Conservation (phyloP, 2,329 filamentous ascomycete species). For the Alternaria consortialis region DNA sequence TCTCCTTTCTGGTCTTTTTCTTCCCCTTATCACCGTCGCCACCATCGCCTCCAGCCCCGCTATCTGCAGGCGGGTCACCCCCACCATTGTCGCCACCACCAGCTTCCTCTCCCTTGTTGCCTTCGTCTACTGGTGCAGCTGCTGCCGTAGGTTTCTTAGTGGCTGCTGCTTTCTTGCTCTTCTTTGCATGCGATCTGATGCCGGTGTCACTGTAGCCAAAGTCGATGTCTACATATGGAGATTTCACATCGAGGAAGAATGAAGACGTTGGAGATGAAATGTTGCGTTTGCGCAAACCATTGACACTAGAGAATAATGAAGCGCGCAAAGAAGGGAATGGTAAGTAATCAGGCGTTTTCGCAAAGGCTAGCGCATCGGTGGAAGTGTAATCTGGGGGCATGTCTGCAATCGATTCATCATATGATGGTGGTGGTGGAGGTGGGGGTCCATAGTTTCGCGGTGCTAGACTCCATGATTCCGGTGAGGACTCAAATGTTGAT, state of each 20-base stretch:
- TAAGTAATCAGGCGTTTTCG: slow-evolving; percentile 44
- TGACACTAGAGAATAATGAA: slow-evolving; percentile 41
- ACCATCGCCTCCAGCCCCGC: slow-evolving; percentile 44
- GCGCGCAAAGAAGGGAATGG: slow-evolving; percentile 45
- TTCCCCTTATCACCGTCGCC: slow-evolving; percentile 47
- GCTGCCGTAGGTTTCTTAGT: slow-evolving; percentile 38
- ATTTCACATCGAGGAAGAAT: slow-evolving; percentile 45
- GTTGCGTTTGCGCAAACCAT: slow-evolving; percentile 41
- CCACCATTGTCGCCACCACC: slow-evolving; percentile 45
- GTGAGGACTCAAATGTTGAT: slow-evolving; percentile 27
- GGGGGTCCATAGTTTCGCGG: slow-evolving; percentile 31
- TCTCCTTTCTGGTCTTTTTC: slow-evolving; percentile 55
- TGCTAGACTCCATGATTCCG: slow-evolving; percentile 38
- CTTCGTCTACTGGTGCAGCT: slow-evolving; percentile 54
- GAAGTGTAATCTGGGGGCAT: slow-evolving; percentile 57
- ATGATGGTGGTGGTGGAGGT: slow-evolving; percentile 50
- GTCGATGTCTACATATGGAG: slow-evolving; percentile 60
- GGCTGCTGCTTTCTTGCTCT: slow-evolving; percentile 58
- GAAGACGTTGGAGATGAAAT: slow-evolving; percentile 41
- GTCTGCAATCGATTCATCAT: slow-evolving; percentile 56
- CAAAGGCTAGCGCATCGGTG: slow-evolving; percentile 53
- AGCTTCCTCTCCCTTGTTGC: slow-evolving; percentile 58
- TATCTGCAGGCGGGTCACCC: slow-evolving; percentile 49
- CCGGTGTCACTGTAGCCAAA: slow-evolving; percentile 65
- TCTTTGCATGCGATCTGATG: slow-evolving; percentile 61